Evolutionary conservation across 768 basidiomycete genomes (phyloP).

Genomic region (Gloeophyllum trabeum): DNA sequence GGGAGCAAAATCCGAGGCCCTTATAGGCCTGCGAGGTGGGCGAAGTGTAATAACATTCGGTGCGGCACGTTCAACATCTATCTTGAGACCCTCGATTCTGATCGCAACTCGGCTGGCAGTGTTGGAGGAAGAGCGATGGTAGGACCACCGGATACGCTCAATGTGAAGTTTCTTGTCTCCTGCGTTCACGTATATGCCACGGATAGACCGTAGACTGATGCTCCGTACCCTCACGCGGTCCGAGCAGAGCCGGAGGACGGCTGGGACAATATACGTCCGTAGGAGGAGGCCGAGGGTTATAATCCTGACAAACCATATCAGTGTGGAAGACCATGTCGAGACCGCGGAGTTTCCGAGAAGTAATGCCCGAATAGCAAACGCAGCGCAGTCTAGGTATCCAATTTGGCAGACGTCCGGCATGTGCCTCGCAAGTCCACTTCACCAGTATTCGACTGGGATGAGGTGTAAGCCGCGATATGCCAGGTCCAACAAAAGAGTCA

Average conservation of each 20-base stretch:
- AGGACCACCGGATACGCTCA: constrained; percentile 57
- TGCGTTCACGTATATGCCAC: constrained; percentile 58
- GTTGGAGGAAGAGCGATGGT: constrained; percentile 37
- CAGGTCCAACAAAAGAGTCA: too few relatives aligned
- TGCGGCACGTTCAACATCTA: constrained; percentile 27
- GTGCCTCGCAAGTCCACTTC: too few relatives aligned
- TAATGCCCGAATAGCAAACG: too few relatives aligned
- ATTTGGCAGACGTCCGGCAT: too few relatives aligned
- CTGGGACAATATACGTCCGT: constrained; percentile 58
- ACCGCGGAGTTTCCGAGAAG: constrained; percentile 6
- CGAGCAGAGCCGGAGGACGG: constrained; percentile 48
- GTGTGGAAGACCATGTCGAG: constrained; percentile 23
- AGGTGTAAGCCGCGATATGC: too few relatives aligned
- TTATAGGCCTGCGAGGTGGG: constrained; percentile 24
- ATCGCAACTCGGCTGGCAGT: constrained; percentile 48
- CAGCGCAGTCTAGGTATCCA: too few relatives aligned
- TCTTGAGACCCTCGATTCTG: constrained; percentile 46
- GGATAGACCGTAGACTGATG: constrained; percentile 67
- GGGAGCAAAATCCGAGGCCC: constrained; percentile 23
- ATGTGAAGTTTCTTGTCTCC: constrained; percentile 43
- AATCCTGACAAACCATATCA: constrained; percentile 40
- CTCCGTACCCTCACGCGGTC: constrained; percentile 53
- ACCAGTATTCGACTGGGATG: too few relatives aligned
- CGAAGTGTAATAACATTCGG: neutral
- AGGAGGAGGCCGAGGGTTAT: constrained; percentile 44